Base-by-base conservation (phyloP, 2,329 filamentous ascomycete species). In the Aspergillus aculeatinus region DNA sequence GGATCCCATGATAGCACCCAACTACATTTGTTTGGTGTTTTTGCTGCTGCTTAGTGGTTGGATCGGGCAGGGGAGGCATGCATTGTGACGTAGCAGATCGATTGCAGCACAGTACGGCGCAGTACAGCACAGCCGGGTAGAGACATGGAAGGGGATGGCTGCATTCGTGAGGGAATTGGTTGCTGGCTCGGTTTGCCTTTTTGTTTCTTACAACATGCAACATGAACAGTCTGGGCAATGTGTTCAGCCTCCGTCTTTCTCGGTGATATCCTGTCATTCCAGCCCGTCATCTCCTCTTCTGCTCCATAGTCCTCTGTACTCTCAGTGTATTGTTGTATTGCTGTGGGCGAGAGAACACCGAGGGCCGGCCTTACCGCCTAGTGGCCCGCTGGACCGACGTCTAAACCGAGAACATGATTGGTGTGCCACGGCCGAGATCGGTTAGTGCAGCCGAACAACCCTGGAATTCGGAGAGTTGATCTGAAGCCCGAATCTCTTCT, bases 391-490 rank as follows among this genome's bases (percentile, higher is more conserved):
- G 33, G 57, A 51, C 47, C 58, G 54, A 55, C 31, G 51, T 35
- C 39, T 54, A 69, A 72, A 65, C 72, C 72, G 70, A 74, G 66
- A 5, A 23, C 52, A 11, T 74, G 67, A 74, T 74, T 74, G 72
- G 72, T 27, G 60, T 51, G 63, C 51, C 61, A 59, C 60, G 19
- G 56, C 29, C 54, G 33, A 53, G 49, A 49, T 60, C 63, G 63
- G 60, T 52, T 60, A 63, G 58, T 58, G 61, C 51, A 60, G 59
- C 62, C 63, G 63, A 70, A 31, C 53, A 58, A 55, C 65, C 39
- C 39, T 60, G 60, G 58, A 51, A 64, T 58, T 74, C 71, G 72
- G 72, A 60, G 70, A 59, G 67, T 68, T 72, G 68, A 73, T 74
- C 68, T 73, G 71, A 68, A 66, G 68, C 71, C 72, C 70, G 53